A percentile compares a stretch with the other conserved stretches of the same genome.
These are phyloP conservation scores for Erysimum pusillum DNA, from an alignment of 441 rosid genomes.

Conservation along the genomic window DNA sequence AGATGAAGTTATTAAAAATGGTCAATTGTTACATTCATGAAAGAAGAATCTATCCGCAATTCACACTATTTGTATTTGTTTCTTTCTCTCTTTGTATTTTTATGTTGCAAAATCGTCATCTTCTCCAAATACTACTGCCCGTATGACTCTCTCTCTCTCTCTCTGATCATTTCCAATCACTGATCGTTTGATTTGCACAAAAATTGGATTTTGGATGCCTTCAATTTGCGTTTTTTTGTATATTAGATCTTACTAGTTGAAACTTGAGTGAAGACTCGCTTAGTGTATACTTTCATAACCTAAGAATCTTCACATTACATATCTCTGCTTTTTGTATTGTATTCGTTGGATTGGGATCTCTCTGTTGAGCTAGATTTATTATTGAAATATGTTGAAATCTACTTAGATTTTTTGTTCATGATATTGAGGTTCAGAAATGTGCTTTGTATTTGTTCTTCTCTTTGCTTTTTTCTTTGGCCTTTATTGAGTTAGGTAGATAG, in stretches of 20 bases:
- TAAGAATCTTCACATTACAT: background rate
- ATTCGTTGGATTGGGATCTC: background rate
- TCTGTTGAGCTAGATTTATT: conserved; percentile 11
- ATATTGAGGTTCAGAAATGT: background rate
- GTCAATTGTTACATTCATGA: background rate
- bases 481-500: conserved; percentile 7
- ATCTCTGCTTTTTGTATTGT: background rate
- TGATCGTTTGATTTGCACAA: background rate
- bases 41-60: no score
- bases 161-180: background rate
- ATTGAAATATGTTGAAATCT: background rate
- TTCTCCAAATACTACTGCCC: conserved; percentile 98
- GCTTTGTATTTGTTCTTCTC: background rate
- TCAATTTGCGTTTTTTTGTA: conserved; percentile 18
- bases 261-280: background rate
- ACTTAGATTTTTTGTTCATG: background rate
- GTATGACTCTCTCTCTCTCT: conserved; percentile 43
- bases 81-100: background rate
- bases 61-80: no score
- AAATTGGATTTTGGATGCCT: conserved; percentile 14
- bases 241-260: conserved; percentile 10
- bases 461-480: conserved; percentile 17
- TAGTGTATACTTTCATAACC: background rate
- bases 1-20: background rate
- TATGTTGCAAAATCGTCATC: conserved; percentile 75